Percentiles rank a stretch among this genome's conserved stretches.
These are phyloP conservation scores for Favolaschia claudopus DNA, from an alignment of 768 basidiomycete genomes.

Conservation along the genomic window DNA sequence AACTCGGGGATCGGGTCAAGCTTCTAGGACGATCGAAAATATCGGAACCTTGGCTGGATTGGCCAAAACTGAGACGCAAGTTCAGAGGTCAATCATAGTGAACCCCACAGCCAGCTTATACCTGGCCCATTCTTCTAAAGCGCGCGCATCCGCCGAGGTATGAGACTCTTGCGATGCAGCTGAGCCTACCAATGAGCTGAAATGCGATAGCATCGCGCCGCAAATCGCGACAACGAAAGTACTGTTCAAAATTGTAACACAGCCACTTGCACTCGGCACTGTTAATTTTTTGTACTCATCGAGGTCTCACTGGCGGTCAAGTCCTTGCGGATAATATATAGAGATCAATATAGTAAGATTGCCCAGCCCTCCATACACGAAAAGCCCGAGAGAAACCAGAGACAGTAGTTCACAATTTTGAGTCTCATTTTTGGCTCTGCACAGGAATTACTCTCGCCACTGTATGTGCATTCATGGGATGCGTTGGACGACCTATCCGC, in stretches of 20 bases:
- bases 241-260: too few relatives aligned
- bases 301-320: too few relatives aligned
- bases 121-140: slow-evolving; percentile 41
- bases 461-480: not conserved
- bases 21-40: not conserved
- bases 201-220: slow-evolving; percentile 26
- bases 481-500: slow-evolving; percentile 9
- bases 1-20: not conserved
- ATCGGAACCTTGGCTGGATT: slow-evolving; percentile 7
- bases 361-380: too few relatives aligned
- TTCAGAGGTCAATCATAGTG: slow-evolving; percentile 6
- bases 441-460: slow-evolving; percentile 4
- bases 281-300: too few relatives aligned
- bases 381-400: too few relatives aligned
- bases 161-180: slow-evolving; percentile 30
- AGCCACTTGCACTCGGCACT: too few relatives aligned
- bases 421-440: not conserved
- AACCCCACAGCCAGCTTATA: slow-evolving; percentile 23
- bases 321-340: too few relatives aligned
- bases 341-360: too few relatives aligned
- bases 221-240: not conserved
- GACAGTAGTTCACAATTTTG: too few relatives aligned
- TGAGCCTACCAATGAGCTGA: slow-evolving; percentile 38
- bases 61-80: slow-evolving; percentile 9
- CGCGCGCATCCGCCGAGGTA: slow-evolving; percentile 32